phyloP scores from a whole-genome alignment of 305 asterid genomes.

The Lippia alba region DNA sequence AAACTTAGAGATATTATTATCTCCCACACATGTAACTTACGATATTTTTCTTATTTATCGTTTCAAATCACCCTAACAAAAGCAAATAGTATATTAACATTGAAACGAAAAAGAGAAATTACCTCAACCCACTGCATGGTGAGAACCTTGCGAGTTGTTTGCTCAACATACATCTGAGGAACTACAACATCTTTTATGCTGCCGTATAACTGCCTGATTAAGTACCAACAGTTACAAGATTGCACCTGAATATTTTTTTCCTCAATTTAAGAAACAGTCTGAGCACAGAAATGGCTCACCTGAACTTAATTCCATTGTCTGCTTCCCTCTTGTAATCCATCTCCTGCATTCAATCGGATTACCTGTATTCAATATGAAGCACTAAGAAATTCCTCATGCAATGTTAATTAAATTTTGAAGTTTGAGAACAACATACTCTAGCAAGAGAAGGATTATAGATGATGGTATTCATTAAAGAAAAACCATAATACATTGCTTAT shows the following conservation, averaged over 20 bases:
- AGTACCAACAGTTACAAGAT: conserved; percentile 35
- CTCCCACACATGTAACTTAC: conserved; percentile 28
- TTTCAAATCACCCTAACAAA: conserved; percentile 19
- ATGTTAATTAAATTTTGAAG: conserved; percentile 31
- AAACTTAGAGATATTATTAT: conserved; percentile 4
- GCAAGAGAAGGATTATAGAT: conserved; percentile 10
- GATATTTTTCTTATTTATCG: conserved; percentile 6
- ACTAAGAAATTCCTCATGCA: conserved; percentile 82
- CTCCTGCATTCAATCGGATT: conserved; percentile 99
- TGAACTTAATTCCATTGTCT: conserved; percentile 81
- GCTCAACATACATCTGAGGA: conserved; percentile 78
- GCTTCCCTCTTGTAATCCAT: conserved; percentile 94
- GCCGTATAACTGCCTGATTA: conserved; percentile 79
- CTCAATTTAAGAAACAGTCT: conserved; percentile 15
- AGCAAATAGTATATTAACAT: conserved; percentile 4
- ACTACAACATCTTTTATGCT: conserved; percentile 82
- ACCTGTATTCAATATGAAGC: conserved; percentile 98
- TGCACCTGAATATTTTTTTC: conserved; percentile 14
- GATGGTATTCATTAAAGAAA: not conserved
- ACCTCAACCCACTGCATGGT: conserved; percentile 97
- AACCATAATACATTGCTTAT: not conserved
- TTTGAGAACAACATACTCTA: conserved; percentile 30
- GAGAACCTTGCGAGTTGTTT: conserved; percentile 86
- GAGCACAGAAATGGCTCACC: conserved; percentile 50
- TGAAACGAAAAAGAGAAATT: conserved; percentile 34